Evolutionary conservation across 2,329 filamentous ascomycete species (phyloP), one percentile per base, ranked within the genome.

Genomic region (Westerdykella sp.): DNA sequence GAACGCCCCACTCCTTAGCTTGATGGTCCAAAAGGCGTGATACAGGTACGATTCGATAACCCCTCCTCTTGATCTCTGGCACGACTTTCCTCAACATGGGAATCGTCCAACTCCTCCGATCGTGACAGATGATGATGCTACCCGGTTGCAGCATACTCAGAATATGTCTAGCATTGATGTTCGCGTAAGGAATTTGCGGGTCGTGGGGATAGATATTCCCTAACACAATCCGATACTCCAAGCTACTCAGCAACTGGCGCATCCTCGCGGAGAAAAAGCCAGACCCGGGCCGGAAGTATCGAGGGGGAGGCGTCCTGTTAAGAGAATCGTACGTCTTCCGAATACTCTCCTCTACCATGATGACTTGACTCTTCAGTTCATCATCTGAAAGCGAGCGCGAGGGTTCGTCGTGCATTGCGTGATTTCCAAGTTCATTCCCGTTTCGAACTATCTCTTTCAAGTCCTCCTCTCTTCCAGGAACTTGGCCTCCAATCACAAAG

Each of bases 161-260:
- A 4, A 95, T 79, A 69, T 95, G 88, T 51, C 72, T 74, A 6
- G 86, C 83, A 67, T 95, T 95, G 41, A 89, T 53, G 50, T 72
- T 70, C 53, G 79, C 76, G 57, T 78, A 83, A 9, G 73, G 73
- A 45, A 95, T 83, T 73, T 94, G 88, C n/a, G 89, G 82, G 69
- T 95, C 89, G 69, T 95, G 88, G 5, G 89, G 89, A 67, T 94
- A 95, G 34, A 95, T 82, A 64, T 81, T 83, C 2, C 89, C 89
- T 32, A 95, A 70, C n/a, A 89, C 83, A 40, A 93, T 73, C 39
- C 75, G 73, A 65, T 87, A 90, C 4, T 81, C 83, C 47, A 88
- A 61, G 40, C 68, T 72, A 28, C 69, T 68, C 6, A 87, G 67
- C 30, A 84, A 61, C 28, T 59, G 59, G 13, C 85, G 73, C 81